These are phyloP conservation scores for Cystobasidium tubakii DNA, from an alignment of 768 basidiomycete species.

Conservation along the genomic window DNA sequence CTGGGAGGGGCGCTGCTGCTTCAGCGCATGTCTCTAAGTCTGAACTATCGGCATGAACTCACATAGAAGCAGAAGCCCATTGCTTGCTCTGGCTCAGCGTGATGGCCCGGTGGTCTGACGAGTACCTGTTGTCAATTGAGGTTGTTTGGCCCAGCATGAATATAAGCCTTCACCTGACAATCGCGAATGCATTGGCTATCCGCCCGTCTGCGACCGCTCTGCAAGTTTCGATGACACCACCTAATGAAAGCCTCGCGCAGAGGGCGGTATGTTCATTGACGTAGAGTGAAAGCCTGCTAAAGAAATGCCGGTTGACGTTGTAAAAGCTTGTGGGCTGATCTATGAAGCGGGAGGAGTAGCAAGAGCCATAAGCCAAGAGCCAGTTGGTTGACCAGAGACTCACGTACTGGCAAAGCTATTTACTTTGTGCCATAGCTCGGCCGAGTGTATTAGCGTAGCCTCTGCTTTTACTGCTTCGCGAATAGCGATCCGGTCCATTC, in stretches of 20 bases:
- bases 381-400: too few relatives aligned
- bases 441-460: constrained; percentile 79
- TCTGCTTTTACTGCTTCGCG: constrained; percentile 69
- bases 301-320: constrained; percentile 60
- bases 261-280: constrained; percentile 77
- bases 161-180: constrained; percentile 59
- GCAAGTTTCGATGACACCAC: constrained; percentile 86
- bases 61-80: constrained; percentile 98
- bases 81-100: constrained; percentile 93
- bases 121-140: neutral
- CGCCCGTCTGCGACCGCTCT: constrained; percentile 74
- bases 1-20: too few relatives aligned
- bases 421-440: constrained; percentile 87
- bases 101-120: constrained; percentile 77
- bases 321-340: constrained; percentile 8
- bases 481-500: constrained; percentile 74
- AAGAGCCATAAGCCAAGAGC: too few relatives aligned
- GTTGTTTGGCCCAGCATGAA: neutral
- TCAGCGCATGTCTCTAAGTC: too few relatives aligned
- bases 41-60: neutral
- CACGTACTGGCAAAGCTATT: constrained; percentile 68
- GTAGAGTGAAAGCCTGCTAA: constrained; percentile 87
- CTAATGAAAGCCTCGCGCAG: constrained; percentile 81
- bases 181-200: constrained; percentile 81
- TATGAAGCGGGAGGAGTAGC: neutral